A percentile compares a stretch with the other conserved stretches of the same genome.
These are phyloP conservation scores for Anthracocystis panici-leucophaei DNA, from an alignment of 1,284 basidiomycete genomes.

Conservation along the genomic window DNA sequence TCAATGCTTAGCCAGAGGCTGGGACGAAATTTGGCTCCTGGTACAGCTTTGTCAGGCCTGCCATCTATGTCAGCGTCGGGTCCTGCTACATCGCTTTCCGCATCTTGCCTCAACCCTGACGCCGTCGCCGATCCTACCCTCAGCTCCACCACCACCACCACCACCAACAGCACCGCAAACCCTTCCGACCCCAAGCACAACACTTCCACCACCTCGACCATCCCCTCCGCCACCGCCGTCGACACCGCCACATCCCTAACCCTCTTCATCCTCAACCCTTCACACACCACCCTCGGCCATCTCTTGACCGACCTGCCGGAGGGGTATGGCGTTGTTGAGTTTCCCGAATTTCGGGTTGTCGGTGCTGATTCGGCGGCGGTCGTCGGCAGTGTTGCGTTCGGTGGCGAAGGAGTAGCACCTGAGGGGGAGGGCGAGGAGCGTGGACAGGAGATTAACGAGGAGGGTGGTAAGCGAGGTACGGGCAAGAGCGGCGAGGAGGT, in stretches of 20 bases:
- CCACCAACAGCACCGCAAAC: neutral
- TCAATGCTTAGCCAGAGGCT: slow-evolving; percentile 18
- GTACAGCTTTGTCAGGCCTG: too few species aligned
- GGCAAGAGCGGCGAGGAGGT: neutral
- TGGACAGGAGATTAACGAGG: neutral
- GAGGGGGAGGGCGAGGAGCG: neutral
- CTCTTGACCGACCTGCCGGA: slow-evolving; percentile 21
- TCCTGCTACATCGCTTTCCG: neutral
- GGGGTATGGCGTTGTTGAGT: slow-evolving; percentile 28
- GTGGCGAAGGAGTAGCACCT: neutral
- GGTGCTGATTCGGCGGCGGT: neutral
- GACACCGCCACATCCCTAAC: slow-evolving; percentile 9
- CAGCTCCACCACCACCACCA: neutral
- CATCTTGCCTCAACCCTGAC: neutral
- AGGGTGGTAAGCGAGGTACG: neutral
- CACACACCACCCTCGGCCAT: slow-evolving; percentile 6
- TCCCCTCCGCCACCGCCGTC: neutral
- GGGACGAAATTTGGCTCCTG: neutral
- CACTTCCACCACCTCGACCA: neutral
- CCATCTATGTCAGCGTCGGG: too few species aligned
- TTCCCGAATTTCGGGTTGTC: slow-evolving; percentile 20
- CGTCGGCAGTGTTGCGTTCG: neutral
- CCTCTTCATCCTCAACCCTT: slow-evolving; percentile 6
- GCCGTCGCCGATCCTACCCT: neutral
- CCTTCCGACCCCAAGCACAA: neutral